phyloP scores from a whole-genome alignment of 352 stramenopile species.

The Phytophthora pini region DNA sequence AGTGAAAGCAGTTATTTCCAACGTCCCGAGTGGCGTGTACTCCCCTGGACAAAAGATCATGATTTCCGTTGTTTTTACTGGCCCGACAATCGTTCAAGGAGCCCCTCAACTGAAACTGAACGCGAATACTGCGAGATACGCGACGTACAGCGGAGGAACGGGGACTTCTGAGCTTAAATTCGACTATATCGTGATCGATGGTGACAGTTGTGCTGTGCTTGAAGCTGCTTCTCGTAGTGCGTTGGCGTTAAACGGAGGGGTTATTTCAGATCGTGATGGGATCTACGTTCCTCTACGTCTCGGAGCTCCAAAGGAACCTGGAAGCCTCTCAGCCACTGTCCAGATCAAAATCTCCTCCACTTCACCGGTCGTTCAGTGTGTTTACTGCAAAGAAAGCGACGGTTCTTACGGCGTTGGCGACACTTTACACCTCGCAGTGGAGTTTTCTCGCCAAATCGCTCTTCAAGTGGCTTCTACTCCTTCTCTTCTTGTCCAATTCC shows the following conservation, averaged over 20 bases:
- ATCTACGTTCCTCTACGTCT: constrained; percentile 63
- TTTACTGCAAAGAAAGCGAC: constrained; percentile 43
- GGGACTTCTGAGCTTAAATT: constrained; percentile 55
- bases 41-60: constrained; percentile 66
- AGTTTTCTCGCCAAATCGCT: constrained; percentile 52
- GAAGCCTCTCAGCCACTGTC: constrained; percentile 55
- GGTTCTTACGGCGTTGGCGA: constrained; percentile 59
- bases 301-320: constrained; percentile 24
- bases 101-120: constrained; percentile 61
- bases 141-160: constrained; percentile 60
- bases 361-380: constrained; percentile 43
- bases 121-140: constrained; percentile 43
- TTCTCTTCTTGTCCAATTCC: constrained; percentile 49
- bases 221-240: constrained; percentile 55
- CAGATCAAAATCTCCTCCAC: constrained; percentile 55
- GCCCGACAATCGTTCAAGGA: constrained; percentile 55
- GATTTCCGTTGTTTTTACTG: constrained; percentile 59
- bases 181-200: constrained; percentile 56
- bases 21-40: constrained; percentile 56
- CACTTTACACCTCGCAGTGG: constrained; percentile 48
- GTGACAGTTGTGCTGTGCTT: constrained; percentile 51
- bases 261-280: constrained; percentile 53
- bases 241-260: constrained; percentile 57
- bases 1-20: constrained; percentile 38
- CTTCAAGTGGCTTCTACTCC: constrained; percentile 28